Evolutionary conservation across 2,329 filamentous ascomycete genomes (phyloP).

Genomic region (Aspergillus viridinutans): DNA sequence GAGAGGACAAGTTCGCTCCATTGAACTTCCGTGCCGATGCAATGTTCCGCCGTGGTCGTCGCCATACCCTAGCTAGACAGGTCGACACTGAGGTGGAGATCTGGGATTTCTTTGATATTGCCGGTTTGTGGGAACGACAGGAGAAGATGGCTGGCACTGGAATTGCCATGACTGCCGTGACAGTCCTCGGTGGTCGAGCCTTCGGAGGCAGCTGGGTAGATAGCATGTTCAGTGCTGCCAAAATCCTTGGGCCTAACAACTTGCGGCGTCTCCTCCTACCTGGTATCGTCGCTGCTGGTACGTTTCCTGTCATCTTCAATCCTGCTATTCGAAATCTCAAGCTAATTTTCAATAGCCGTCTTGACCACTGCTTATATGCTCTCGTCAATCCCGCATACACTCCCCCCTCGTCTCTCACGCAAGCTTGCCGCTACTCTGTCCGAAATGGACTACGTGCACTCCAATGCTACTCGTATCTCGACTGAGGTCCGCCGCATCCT

Average conservation of each 20-base stretch:
- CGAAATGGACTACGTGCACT: conserved; percentile 86
- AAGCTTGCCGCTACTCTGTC: conserved; percentile 80
- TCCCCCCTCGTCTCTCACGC: conserved; percentile 76
- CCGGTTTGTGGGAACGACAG: conserved; percentile 76
- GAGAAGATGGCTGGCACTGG: conserved; percentile 93
- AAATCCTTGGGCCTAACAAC: conserved; percentile 75
- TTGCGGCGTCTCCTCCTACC: conserved; percentile 76
- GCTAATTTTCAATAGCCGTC: conserved; percentile 53
- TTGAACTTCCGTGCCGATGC: conserved; percentile 84
- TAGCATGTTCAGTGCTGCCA: conserved; percentile 75
- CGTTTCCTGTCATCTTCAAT: conserved; percentile 38
- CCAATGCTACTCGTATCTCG: conserved; percentile 79
- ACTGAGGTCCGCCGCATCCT: conserved; percentile 84
- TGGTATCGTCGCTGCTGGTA: conserved; percentile 72
- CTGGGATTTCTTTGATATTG: conserved; percentile 89
- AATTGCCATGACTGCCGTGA: conserved; percentile 88
- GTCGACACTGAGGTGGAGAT: conserved; percentile 84
- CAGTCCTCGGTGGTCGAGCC: conserved; percentile 75
- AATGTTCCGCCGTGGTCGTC: conserved; percentile 80
- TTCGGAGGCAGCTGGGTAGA: conserved; percentile 89
- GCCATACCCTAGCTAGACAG: conserved; percentile 75
- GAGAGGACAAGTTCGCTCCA: conserved; percentile 72
- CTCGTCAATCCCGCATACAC: conserved; percentile 79
- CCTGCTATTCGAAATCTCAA: conserved; percentile 2
- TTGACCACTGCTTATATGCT: conserved; percentile 77